These are phyloP conservation scores for Streptanthus diversifolius DNA, from an alignment of 345 rosid species.

Conservation along the genomic window DNA sequence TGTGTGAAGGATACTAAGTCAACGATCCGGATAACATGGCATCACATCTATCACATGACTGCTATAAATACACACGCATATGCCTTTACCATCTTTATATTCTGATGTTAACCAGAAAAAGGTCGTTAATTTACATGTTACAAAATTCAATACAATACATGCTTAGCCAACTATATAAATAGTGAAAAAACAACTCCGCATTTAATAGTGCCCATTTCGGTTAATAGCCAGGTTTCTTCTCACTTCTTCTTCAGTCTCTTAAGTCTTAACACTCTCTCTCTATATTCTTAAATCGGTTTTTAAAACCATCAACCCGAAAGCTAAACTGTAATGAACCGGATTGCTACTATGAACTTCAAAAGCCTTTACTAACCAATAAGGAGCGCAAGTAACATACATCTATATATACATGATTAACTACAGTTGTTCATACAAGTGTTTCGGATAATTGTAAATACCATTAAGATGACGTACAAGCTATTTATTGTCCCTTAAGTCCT, in stretches of 20 bases:
- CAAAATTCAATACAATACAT: not conserved
- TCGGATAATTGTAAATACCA: not conserved
- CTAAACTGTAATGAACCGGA: not conserved
- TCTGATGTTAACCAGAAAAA: not conserved
- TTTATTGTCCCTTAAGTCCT: slow-evolving; percentile 54
- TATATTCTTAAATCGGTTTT: not conserved
- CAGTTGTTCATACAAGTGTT: slow-evolving; percentile 11
- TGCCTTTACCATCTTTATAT: not conserved
- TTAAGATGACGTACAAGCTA: slow-evolving; percentile 8
- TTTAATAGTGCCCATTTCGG: not conserved
- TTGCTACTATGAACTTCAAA: not conserved
- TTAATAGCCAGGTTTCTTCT: not conserved
- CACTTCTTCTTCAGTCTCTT: not conserved
- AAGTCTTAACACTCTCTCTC: not conserved
- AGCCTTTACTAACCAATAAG: not conserved
- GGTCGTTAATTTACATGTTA: not conserved
- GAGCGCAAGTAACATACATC: not conserved
- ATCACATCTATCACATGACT: slow-evolving; percentile 33
- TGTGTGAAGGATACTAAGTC: slow-evolving; percentile 10
- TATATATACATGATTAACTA: slow-evolving; percentile 10
- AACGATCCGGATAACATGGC: slow-evolving; percentile 37
- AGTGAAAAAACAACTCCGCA: not conserved
- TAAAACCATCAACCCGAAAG: not conserved
- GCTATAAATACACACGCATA: slow-evolving; percentile 20
- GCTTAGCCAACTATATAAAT: not conserved